A percentile compares a stretch with the other conserved stretches of the same genome.
Conservation (phyloP, 345 rosid species). For the Pugionium dolabratum region DNA sequence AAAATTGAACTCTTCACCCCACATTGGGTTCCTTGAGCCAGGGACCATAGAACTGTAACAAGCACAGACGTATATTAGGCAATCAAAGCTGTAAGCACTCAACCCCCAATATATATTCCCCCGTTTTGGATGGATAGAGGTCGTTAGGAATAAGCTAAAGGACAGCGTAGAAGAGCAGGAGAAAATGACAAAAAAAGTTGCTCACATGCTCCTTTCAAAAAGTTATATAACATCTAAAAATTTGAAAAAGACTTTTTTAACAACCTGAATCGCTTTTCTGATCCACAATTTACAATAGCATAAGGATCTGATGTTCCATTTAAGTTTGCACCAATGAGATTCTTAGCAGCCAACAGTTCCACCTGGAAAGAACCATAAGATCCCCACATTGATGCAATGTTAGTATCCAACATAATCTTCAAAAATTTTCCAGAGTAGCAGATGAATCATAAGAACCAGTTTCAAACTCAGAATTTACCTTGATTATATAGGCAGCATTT, state of each 20-base stretch:
- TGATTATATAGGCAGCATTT: conserved; percentile 65
- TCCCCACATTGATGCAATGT: conserved; percentile 9
- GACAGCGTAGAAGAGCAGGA: conserved; percentile 20
- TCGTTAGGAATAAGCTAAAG: conserved; percentile 21
- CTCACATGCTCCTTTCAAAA: conserved; percentile 25
- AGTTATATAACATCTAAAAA: conserved; percentile 12
- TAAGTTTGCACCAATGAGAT: conserved; percentile 91
- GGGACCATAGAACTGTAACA: conserved; percentile 90
- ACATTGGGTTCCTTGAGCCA: conserved; percentile 98
- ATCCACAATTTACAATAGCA: conserved; percentile 92
- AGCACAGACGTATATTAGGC: conserved; percentile 24
- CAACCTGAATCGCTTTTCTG: conserved; percentile 95
- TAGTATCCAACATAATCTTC: background rate
- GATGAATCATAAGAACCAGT: conserved; percentile 12
- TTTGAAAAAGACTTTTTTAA: conserved; percentile 17
- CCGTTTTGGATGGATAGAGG: conserved; percentile 8
- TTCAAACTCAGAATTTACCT: conserved; percentile 23
- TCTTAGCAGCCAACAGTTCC: conserved; percentile 96
- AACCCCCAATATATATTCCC: conserved; percentile 21
- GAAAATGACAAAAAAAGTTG: conserved; percentile 14
- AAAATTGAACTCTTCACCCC: conserved; percentile 98
- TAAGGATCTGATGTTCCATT: conserved; percentile 99
- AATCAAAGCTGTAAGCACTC: conserved; percentile 13
- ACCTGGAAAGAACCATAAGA: conserved; percentile 48
- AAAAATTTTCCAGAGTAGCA: background rate